A percentile compares a stretch with the other conserved stretches of the same genome.
Evolutionary conservation across 2,329 filamentous ascomycete genomes (phyloP).

Genomic region (Fusarium nodosum): DNA sequence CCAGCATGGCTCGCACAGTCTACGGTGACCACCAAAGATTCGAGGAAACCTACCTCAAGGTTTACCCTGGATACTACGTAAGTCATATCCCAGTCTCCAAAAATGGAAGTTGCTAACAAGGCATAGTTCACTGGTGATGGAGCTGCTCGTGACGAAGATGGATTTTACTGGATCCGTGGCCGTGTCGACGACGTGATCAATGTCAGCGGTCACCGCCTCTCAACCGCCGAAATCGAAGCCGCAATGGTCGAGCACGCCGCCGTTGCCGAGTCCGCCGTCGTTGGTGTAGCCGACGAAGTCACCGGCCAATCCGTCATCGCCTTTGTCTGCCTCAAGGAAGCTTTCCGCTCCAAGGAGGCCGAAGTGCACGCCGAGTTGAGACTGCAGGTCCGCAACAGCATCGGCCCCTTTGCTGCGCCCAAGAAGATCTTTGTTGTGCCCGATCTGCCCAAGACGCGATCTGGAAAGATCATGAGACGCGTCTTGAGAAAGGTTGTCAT

Average conservation of each 20-base stretch:
- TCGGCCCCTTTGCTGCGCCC: slow-evolving; percentile 92
- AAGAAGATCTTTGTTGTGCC: slow-evolving; percentile 89
- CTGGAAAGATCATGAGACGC: slow-evolving; percentile 96
- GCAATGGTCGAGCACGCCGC: slow-evolving; percentile 88
- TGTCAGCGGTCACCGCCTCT: slow-evolving; percentile 91
- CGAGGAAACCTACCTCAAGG: slow-evolving; percentile 95
- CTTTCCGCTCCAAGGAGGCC: slow-evolving; percentile 67
- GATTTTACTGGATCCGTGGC: slow-evolving; percentile 98
- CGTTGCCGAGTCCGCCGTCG: slow-evolving; percentile 91
- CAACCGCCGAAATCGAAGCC: slow-evolving; percentile 96
- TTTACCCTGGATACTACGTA: slow-evolving; percentile 95
- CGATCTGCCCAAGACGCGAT: slow-evolving; percentile 93
- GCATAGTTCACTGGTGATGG: slow-evolving; percentile 85
- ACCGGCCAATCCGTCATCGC: slow-evolving; percentile 95
- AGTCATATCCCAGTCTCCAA: slow-evolving; percentile 51
- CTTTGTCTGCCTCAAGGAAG: slow-evolving; percentile 83
- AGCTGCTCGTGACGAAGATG: slow-evolving; percentile 90
- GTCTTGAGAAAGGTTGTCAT: slow-evolving; percentile 94
- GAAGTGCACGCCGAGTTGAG: slow-evolving; percentile 85
- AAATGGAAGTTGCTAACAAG: neutral
- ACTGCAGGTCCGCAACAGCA: slow-evolving; percentile 90
- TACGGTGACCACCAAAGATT: slow-evolving; percentile 96
- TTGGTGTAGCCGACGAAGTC: slow-evolving; percentile 88
- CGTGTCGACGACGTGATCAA: slow-evolving; percentile 97
- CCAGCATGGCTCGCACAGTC: slow-evolving; percentile 96